phyloP scores from a whole-genome alignment of 2,329 filamentous ascomycete genomes.

The Talaromyces sp. region DNA sequence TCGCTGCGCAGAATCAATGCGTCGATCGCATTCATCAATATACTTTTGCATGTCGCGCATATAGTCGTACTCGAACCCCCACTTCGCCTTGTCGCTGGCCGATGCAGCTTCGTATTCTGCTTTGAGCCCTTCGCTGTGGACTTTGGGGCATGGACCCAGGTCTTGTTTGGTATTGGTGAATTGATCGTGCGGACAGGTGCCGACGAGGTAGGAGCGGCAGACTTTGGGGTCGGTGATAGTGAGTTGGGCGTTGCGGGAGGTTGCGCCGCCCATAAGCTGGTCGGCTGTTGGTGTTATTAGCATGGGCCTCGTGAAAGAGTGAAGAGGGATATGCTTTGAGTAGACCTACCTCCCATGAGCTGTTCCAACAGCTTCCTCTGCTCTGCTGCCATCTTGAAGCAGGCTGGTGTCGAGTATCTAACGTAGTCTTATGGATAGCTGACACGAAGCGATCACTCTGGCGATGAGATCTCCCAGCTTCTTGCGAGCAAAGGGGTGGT shows the following conservation, averaged over 20 bases:
- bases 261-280: conserved; percentile 74
- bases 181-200: conserved; percentile 95
- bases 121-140: conserved; percentile 85
- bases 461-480: not conserved
- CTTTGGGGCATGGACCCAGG: conserved; percentile 80
- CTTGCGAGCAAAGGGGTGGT: not conserved
- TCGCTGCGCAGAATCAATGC: conserved; percentile 86
- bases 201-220: conserved; percentile 88
- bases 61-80: conserved; percentile 95
- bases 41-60: conserved; percentile 93
- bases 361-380: conserved; percentile 98
- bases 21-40: conserved; percentile 91
- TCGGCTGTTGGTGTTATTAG: conserved; percentile 36
- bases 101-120: conserved; percentile 77
- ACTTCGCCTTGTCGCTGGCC: conserved; percentile 67
- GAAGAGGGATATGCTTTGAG: not conserved
- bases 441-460: not conserved
- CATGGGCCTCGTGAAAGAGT: not conserved
- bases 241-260: conserved; percentile 73
- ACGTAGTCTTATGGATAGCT: not conserved
- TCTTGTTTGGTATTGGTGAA: conserved; percentile 99
- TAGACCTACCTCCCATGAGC: conserved; percentile 58
- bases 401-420: not conserved
- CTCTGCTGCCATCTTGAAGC: conserved; percentile 76
- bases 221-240: conserved; percentile 89